Conservation (phyloP, 106 monocot species). For the Hemerocallis citrina region DNA sequence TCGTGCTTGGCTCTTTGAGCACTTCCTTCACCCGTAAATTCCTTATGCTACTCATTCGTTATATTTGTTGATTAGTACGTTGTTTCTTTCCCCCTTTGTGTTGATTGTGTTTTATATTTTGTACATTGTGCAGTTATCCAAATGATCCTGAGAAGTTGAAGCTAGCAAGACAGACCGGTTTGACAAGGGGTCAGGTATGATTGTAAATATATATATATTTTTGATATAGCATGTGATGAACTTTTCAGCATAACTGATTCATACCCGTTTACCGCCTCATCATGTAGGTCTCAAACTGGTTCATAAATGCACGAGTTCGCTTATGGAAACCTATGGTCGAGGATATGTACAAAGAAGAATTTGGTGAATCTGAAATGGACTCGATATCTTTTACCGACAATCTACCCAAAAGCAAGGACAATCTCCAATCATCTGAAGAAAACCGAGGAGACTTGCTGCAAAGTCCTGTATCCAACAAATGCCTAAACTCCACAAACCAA, state of each 20-base stretch:
- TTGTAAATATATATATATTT: too few relatives aligned
- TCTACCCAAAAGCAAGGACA: slow-evolving; percentile 30
- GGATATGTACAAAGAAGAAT: slow-evolving; percentile 97
- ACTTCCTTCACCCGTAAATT: slow-evolving; percentile 61
- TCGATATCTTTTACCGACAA: slow-evolving; percentile 75
- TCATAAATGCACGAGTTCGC: slow-evolving; percentile 93
- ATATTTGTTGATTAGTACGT: background rate
- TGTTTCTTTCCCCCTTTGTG: background rate
- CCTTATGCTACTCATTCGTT: background rate
- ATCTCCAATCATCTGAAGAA: slow-evolving; percentile 34
- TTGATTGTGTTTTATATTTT: background rate
- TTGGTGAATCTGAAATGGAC: slow-evolving; percentile 59
- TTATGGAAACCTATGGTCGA: slow-evolving; percentile 99
- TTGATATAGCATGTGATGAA: too few relatives aligned
- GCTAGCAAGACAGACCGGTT: slow-evolving; percentile 56
- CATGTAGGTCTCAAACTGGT: slow-evolving; percentile 97
- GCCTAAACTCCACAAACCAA: slow-evolving; percentile 13
- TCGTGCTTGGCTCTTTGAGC: slow-evolving; percentile 73
- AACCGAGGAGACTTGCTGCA: slow-evolving; percentile 36
- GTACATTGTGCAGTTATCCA: slow-evolving; percentile 37
- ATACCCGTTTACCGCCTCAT: background rate
- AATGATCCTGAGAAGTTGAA: slow-evolving; percentile 61
- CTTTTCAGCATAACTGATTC: too few relatives aligned
- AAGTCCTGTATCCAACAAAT: slow-evolving; percentile 21
- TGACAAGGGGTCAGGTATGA: slow-evolving; percentile 57